Evolutionary conservation across 2,329 filamentous ascomycete species (phyloP).

Genomic region (Paramyrothecium sp.): DNA sequence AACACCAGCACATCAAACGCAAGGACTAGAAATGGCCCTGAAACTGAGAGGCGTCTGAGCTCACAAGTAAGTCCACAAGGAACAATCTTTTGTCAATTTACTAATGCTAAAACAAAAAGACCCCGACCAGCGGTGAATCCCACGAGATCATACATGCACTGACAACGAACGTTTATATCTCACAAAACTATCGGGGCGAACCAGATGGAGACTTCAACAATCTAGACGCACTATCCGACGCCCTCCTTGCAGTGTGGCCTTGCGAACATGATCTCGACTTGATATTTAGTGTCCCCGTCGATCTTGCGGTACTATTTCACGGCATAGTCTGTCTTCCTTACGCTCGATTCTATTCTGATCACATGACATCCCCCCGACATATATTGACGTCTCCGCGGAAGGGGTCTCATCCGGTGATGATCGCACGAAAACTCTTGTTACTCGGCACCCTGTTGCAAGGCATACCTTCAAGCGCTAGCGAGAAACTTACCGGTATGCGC

Average conservation of each 20-base stretch:
- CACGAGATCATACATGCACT: too few relatives aligned
- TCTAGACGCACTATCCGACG: slow-evolving; percentile 21
- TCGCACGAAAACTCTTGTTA: slow-evolving; percentile 39
- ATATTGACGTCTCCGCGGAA: slow-evolving; percentile 23
- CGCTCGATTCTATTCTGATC: slow-evolving; percentile 13
- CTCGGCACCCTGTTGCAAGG: slow-evolving; percentile 35
- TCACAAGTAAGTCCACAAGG: background rate
- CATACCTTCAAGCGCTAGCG: slow-evolving; percentile 9
- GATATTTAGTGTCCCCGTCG: slow-evolving; percentile 28
- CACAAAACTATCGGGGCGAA: background rate
- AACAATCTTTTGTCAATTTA: background rate
- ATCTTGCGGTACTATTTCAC: slow-evolving; percentile 30
- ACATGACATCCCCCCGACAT: slow-evolving; percentile 18
- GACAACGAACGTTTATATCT: too few relatives aligned
- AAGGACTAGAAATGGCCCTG: too few relatives aligned
- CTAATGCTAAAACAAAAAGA: too few relatives aligned
- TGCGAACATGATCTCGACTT: slow-evolving; percentile 31
- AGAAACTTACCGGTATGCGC: slow-evolving; percentile 9
- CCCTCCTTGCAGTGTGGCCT: slow-evolving; percentile 37
- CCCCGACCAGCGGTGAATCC: too few relatives aligned
- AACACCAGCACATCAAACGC: too few relatives aligned
- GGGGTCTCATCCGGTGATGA: slow-evolving; percentile 34
- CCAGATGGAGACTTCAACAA: background rate
- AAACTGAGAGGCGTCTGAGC: background rate
- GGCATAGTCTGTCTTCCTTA: slow-evolving; percentile 32